Base-by-base conservation (phyloP, 306 rosid genomes). In the Cucumis sativus region DNA sequence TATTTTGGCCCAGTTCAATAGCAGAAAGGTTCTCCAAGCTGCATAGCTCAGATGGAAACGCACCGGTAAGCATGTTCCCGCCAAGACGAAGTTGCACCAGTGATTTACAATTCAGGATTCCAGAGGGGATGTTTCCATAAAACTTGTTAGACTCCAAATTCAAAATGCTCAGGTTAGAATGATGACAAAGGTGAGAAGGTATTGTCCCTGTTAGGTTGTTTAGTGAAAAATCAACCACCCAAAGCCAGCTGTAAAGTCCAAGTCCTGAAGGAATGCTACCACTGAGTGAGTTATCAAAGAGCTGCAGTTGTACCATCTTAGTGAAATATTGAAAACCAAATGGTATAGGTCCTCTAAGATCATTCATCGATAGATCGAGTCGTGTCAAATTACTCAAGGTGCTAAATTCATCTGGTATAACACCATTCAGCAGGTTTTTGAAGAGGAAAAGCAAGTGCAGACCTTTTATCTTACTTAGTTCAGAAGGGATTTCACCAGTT, bases 211-310 rank as follows among this genome's bases (percentile, higher is more conserved):
- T 86, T 80, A 96, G 81, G 37, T 58, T 70, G 86, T 96, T 91
- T 70, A 81, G 83, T 8, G 97, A 91, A 54, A 96, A 90, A 85
- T 96, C 99, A 78, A 91, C 93, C n/a, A 96, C 99, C 99, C 99
- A 92, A 78, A 96, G 93, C 77, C 28, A 81, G 84, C 96, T 87
- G 72, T 73, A 51, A 55, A 75, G 81, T 76, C 99, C 99, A 56
- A 96, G 91, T 82, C 82, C 80, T 51, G 2, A 81, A 69, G 99
- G 98, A 86, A 96, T 88, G 78, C 66, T 60, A 15, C 99, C 99
- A 23, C 66, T 85, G n/a, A 96, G 84, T 43, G 85, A 81, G 90
- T 96, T 96, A 75, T 89, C 84, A 68, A 88, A 91, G 62, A 96
- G 97, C 82, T 96, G 98, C 76, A 96, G 81, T 88, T 89, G 96